These are phyloP conservation scores for Pleomassaria siparia DNA, from an alignment of 2,329 filamentous ascomycete genomes.

Conservation along the genomic window DNA sequence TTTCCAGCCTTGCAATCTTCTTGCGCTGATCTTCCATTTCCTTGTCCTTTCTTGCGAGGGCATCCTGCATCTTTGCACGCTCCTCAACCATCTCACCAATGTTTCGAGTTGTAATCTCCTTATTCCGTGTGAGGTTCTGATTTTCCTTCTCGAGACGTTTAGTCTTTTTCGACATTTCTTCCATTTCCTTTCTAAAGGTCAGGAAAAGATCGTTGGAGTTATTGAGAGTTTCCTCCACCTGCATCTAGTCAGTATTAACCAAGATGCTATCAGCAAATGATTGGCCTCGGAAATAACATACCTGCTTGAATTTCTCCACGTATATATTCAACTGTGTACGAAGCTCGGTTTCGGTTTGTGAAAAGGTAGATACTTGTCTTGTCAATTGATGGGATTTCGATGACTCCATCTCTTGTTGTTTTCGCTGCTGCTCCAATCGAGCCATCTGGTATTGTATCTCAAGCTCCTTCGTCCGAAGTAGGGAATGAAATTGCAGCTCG, in stretches of 20 bases:
- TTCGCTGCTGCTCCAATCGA: conserved; percentile 86
- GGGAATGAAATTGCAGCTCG: conserved; percentile 88
- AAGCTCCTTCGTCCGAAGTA: conserved; percentile 91
- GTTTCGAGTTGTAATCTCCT: conserved; percentile 89
- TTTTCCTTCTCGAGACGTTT: conserved; percentile 97
- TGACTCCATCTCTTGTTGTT: conserved; percentile 79
- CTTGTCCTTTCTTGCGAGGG: conserved; percentile 71
- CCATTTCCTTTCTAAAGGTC: conserved; percentile 98
- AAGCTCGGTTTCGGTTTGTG: conserved; percentile 91
- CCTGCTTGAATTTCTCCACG: conserved; percentile 99
- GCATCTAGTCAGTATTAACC: conserved; percentile 54
- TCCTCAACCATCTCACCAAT: conserved; percentile 98
- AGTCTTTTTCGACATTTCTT: conserved; percentile 99
- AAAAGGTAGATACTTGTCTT: conserved; percentile 89
- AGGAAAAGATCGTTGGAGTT: conserved; percentile 97
- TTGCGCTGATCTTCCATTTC: conserved; percentile 78
- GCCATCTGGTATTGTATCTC: conserved; percentile 92
- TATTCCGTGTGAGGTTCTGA: conserved; percentile 83
- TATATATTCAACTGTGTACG: conserved; percentile 96
- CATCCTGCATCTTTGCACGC: conserved; percentile 72
- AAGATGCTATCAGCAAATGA: conserved; percentile 32
- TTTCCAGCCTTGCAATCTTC: conserved; percentile 88
- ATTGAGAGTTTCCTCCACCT: conserved; percentile 98
- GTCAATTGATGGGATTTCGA: conserved; percentile 82
- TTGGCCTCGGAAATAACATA: conserved; percentile 47